These are phyloP conservation scores for Hypsizygus ulmarius DNA, from an alignment of 1,284 basidiomycete genomes.

Conservation along the genomic window DNA sequence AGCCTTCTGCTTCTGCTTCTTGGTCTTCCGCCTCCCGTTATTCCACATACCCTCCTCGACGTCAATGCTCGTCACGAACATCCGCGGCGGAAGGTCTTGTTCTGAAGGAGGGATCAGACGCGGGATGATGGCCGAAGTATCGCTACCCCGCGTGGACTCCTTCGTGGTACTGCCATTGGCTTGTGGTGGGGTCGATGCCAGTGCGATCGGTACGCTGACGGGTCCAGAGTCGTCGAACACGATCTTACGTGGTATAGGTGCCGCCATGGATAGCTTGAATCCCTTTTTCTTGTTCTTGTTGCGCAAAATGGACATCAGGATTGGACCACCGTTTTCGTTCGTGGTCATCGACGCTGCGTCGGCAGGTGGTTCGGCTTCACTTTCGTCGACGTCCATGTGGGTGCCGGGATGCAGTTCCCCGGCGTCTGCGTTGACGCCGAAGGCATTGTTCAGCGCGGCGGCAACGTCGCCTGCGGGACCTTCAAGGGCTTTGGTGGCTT, in stretches of 20 bases:
- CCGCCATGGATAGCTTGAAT: constrained; percentile 53
- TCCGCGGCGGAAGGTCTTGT: constrained; percentile 55
- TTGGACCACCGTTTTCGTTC: constrained; percentile 23
- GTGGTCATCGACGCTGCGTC: constrained; percentile 3
- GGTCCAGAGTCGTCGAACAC: constrained; percentile 42
- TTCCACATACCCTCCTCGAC: constrained; percentile 49
- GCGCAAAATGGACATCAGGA: constrained; percentile 57
- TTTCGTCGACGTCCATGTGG: constrained; percentile 3
- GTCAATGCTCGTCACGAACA: constrained; percentile 68
- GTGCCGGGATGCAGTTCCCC: constrained; percentile 16
- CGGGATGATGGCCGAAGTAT: neutral
- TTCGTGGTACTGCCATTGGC: neutral
- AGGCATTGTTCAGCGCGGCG: constrained; percentile 20
- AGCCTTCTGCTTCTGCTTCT: constrained; percentile 17
- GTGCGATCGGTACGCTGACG: neutral
- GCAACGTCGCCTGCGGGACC: constrained; percentile 21
- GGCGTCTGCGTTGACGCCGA: constrained; percentile 15
- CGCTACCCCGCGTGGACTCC: too few relatives aligned
- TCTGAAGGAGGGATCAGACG: constrained; percentile 66
- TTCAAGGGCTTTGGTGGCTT: constrained; percentile 1
- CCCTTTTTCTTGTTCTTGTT: constrained; percentile 76
- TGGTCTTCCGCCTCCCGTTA: constrained; percentile 30
- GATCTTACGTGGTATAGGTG: constrained; percentile 53
- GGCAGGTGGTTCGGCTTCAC: neutral
- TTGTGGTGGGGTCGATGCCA: neutral